Percentiles rank a stretch among this genome's conserved stretches.
phyloP scores from a whole-genome alignment of 1,284 basidiomycete genomes.

The Paramarasmius palmivorus region DNA sequence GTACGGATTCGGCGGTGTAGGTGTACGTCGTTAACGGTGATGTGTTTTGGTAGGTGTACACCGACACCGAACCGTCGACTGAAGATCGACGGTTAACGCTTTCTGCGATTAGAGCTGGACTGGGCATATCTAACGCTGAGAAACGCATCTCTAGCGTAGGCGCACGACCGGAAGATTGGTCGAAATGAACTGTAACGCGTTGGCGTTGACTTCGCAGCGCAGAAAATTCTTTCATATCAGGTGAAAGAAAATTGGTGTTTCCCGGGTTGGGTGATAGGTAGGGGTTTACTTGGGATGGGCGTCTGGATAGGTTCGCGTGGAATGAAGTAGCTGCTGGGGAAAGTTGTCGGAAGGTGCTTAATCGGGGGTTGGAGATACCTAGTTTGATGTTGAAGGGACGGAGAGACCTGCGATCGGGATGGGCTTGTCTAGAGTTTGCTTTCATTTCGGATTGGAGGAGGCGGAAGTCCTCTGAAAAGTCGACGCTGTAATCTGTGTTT shows the following conservation, averaged over 20 bases:
- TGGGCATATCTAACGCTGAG: conserved; percentile 51
- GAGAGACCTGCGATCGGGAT: conserved; percentile 32
- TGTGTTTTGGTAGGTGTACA: conserved; percentile 13
- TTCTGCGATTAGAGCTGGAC: conserved; percentile 32
- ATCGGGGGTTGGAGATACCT: conserved; percentile 57
- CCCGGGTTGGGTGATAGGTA: no score
- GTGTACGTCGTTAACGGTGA: conserved; percentile 14
- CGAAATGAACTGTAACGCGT: conserved; percentile 58
- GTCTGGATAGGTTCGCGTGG: conserved; percentile 21
- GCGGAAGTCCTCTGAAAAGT: conserved; percentile 44
- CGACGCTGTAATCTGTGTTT: conserved; percentile 32
- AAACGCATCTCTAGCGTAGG: conserved; percentile 65
- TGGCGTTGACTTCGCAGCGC: conserved; percentile 26
- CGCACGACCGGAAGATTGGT: conserved; percentile 37
- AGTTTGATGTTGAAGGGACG: no score
- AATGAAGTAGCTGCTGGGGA: conserved; percentile 41
- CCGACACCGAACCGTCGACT: conserved; percentile 22
- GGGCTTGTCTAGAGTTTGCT: conserved; percentile 15
- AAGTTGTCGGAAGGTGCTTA: conserved; percentile 54
- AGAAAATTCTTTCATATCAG: conserved; percentile 20
- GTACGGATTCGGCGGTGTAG: conserved; percentile 12
- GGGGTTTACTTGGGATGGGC: conserved; percentile 17
- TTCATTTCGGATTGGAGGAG: conserved; percentile 36
- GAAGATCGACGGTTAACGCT: conserved; percentile 26
- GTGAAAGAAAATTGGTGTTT: no score